Evolutionary conservation across 179 eudicot genomes (phyloP), one percentile per base, ranked within the genome.

Genomic region (Carnegiea gigantea): DNA sequence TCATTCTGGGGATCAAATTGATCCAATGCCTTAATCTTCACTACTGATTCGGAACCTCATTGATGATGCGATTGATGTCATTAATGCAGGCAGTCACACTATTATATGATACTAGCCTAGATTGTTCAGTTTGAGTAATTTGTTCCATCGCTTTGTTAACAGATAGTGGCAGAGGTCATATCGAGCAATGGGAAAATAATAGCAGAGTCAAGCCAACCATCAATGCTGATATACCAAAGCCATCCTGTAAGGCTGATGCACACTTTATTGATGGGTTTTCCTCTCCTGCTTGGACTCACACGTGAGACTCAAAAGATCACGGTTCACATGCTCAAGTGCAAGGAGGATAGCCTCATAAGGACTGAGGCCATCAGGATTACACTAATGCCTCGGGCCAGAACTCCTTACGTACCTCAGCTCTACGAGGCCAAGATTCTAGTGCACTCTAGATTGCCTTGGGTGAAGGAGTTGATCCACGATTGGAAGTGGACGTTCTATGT

Each of bases 401-500:
- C 93, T 0, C 24, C 70, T 7, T 83, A 75, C 70, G 82, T 91
- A 23, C 97, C 98, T 0, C 95, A 94, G 78, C 73, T 94, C 26
- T 91, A 92, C 33, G 90, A 91, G 54, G 89, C 97, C 0, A 87
- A 94, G 44, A 81, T 92, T 15, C 8, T 88, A 21, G n/a, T 94
- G 70, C 89, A 82, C 43, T 94, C 98, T 21, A 86, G 89, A 81
- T 85, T 85, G 4, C 97, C 98, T 11, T 86, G 96, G 92, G 21
- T 46, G n/a, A 93, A 93, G 81, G 88, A 86, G 60, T 76, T 92
- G 6, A 77, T 91, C 33, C 83, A 84, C 43, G 83, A 84, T 13
- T 93, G 98, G 97, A 93, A 86, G 78, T 90, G 90, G 94, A 95
- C 98, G 2, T 86, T 93, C 28, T 90, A 82, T 21, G 94, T 95